Percentiles rank a stretch among this genome's conserved stretches.
These are phyloP conservation scores for Herpetospermum pedunculosum DNA, from an alignment of 306 rosid genomes.

Conservation along the genomic window DNA sequence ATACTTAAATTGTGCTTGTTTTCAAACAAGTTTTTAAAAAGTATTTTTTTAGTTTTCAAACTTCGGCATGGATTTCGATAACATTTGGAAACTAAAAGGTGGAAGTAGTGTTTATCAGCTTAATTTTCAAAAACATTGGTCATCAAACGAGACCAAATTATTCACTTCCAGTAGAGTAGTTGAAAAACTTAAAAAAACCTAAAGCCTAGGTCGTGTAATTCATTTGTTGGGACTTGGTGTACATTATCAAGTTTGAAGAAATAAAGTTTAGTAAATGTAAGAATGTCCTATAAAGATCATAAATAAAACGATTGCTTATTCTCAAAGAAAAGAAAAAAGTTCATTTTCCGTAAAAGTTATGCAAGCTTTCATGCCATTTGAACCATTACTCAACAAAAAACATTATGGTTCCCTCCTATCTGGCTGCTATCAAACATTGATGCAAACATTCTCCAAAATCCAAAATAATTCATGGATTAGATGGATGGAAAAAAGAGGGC, in stretches of 20 bases:
- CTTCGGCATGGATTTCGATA: too few species aligned
- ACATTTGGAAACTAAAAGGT: too few species aligned
- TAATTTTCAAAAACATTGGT: too few species aligned
- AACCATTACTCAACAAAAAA: neutral
- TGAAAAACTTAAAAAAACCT: neutral
- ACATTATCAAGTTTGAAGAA: neutral
- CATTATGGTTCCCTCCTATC: neutral
- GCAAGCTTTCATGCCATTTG: neutral
- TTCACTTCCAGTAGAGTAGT: neutral
- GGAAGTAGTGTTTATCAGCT: too few species aligned
- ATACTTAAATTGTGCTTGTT: too few species aligned
- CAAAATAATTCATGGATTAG: slow-evolving; percentile 55
- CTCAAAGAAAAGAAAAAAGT: neutral
- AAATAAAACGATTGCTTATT: neutral
- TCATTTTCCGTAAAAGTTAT: neutral
- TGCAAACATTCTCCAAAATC: slow-evolving; percentile 49
- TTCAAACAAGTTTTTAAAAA: too few species aligned
- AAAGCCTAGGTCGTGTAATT: neutral
- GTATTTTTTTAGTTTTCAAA: too few species aligned
- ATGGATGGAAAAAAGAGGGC: neutral
- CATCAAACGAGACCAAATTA: too few species aligned
- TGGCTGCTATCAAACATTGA: neutral
- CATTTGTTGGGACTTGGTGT: neutral
- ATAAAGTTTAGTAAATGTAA: neutral
- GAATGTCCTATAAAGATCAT: neutral